These are phyloP conservation scores for Gastrodia elata DNA, from an alignment of 106 monocot species.

Conservation along the genomic window DNA sequence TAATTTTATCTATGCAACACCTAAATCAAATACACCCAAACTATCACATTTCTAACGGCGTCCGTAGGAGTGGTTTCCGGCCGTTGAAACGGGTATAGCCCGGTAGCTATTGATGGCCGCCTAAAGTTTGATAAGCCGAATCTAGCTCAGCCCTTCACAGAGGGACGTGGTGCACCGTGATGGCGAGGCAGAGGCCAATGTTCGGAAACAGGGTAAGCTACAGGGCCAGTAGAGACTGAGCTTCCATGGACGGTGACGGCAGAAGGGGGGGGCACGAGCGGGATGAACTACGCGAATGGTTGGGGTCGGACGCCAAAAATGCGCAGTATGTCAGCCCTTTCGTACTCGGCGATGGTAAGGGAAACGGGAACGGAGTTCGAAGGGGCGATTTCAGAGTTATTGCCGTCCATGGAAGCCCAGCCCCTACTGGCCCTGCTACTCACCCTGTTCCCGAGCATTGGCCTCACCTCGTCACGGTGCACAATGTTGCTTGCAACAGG, in stretches of 20 bases:
- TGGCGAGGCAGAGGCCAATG: not conserved
- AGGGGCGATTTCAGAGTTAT: slow-evolving; percentile 19
- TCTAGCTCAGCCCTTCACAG: slow-evolving; percentile 8
- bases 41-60: no score
- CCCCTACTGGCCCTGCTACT: slow-evolving; percentile 6
- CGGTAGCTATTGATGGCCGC: not conserved
- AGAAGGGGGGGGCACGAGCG: not conserved
- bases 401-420: not conserved
- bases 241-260: not conserved
- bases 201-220: slow-evolving; percentile 7
- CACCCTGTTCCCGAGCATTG: not conserved
- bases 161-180: slow-evolving; percentile 2
- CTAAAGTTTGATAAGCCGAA: not conserved
- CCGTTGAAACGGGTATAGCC: not conserved
- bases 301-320: slow-evolving; percentile 8
- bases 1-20: no score
- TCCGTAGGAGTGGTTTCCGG: not conserved
- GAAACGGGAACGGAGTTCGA: slow-evolving; percentile 13
- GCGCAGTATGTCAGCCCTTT: not conserved
- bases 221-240: not conserved
- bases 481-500: slow-evolving; percentile 3
- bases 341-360: slow-evolving; percentile 11
- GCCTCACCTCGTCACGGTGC: not conserved
- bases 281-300: not conserved
- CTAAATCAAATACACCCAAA: no score